Evolutionary conservation across 2,329 filamentous ascomycete species (phyloP).

Genomic region (Alternaria panax): DNA sequence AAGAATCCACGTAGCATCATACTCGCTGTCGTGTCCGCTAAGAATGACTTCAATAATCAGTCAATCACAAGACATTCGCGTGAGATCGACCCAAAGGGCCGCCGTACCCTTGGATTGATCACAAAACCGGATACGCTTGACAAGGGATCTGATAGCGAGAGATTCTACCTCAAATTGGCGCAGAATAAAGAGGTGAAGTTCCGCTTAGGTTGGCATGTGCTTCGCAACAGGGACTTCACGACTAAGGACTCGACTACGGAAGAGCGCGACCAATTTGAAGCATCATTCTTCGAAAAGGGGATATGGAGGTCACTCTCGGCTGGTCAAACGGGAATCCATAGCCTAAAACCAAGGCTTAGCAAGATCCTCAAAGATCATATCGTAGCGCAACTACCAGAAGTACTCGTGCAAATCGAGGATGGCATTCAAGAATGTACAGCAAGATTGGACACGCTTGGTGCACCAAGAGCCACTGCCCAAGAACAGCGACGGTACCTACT

Average conservation of each 20-base stretch:
- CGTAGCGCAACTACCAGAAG: slow-evolving; percentile 29
- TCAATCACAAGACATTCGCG: slow-evolving; percentile 59
- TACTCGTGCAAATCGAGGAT: slow-evolving; percentile 36
- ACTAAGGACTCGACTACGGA: slow-evolving; percentile 30
- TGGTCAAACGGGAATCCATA: slow-evolving; percentile 28
- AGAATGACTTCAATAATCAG: slow-evolving; percentile 63
- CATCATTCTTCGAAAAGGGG: slow-evolving; percentile 43
- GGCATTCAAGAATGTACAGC: slow-evolving; percentile 23
- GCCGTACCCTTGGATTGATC: slow-evolving; percentile 63
- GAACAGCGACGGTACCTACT: slow-evolving; percentile 61
- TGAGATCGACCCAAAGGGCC: slow-evolving; percentile 55
- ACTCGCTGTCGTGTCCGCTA: slow-evolving; percentile 56
- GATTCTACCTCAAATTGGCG: slow-evolving; percentile 47
- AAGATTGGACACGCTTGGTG: slow-evolving; percentile 58
- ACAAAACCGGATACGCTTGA: slow-evolving; percentile 62
- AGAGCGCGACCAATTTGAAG: slow-evolving; percentile 51
- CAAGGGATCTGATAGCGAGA: slow-evolving; percentile 52
- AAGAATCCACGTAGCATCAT: slow-evolving; percentile 65
- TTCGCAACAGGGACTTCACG: slow-evolving; percentile 56
- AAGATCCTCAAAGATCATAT: slow-evolving; percentile 34
- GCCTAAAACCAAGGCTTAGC: slow-evolving; percentile 29
- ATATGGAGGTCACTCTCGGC: slow-evolving; percentile 49
- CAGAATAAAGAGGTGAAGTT: slow-evolving; percentile 51
- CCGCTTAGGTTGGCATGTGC: slow-evolving; percentile 61
- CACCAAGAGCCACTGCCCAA: slow-evolving; percentile 51